These are phyloP conservation scores for Apiospora koreana DNA, from an alignment of 2,329 filamentous ascomycete species.

Conservation along the genomic window DNA sequence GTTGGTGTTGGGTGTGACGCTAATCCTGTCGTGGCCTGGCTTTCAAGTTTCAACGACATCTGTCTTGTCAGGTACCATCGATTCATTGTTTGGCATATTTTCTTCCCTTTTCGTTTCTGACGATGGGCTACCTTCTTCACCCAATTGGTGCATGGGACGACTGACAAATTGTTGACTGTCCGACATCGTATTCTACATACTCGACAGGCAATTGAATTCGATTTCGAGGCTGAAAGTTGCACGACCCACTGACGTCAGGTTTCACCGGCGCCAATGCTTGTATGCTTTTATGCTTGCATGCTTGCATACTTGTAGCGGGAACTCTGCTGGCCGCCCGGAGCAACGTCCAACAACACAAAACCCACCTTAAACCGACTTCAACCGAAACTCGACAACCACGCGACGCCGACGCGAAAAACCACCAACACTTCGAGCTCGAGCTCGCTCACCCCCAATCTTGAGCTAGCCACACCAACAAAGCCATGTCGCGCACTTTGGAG, in stretches of 20 bases:
- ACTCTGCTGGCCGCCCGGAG: not conserved
- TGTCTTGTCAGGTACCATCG: not conserved
- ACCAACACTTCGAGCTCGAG: not conserved
- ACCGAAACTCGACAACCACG: not conserved
- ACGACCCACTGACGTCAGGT: not conserved
- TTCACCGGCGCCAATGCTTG: not conserved
- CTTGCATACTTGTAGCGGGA: not conserved
- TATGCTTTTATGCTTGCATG: no score
- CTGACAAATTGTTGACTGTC: not conserved
- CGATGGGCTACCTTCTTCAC: not conserved
- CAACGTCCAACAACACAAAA: not conserved
- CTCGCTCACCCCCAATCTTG: no score
- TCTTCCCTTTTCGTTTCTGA: no score
- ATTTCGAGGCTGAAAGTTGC: not conserved
- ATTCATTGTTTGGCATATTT: not conserved
- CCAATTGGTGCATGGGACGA: not conserved
- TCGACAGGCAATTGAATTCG: not conserved
- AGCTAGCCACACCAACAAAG: constrained; percentile 10
- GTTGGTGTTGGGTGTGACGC: not conserved
- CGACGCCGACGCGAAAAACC: not conserved
- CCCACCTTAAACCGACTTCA: constrained; percentile 3
- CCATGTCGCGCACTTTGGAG: constrained; percentile 75
- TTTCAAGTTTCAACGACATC: not conserved
- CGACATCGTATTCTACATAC: not conserved
- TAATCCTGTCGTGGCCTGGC: not conserved